Percentiles rank a stretch among this genome's conserved stretches.
These are phyloP conservation scores for Pichia sp. DNA, from an alignment of 1,139 yeast species.

Conservation along the genomic window DNA sequence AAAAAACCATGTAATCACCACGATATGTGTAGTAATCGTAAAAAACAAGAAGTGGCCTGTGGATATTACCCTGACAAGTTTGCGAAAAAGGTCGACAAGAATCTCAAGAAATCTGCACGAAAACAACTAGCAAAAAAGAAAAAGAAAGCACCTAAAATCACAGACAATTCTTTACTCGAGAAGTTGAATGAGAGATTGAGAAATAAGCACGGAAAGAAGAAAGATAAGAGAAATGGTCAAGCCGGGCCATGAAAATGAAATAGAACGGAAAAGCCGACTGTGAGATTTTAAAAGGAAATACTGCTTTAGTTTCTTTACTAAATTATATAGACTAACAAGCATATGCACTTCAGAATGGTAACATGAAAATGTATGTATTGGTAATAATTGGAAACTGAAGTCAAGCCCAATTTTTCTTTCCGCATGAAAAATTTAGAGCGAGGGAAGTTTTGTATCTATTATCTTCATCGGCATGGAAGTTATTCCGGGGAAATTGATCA, in stretches of 20 bases:
- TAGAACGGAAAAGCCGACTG: not conserved
- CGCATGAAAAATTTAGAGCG: not conserved
- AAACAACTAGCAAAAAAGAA: not conserved
- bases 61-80: not conserved
- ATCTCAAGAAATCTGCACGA: not conserved
- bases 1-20: not conserved
- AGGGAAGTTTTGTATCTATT: not conserved
- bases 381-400: not conserved
- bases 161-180: not conserved
- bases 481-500: not conserved
- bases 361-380: no score
- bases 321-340: no score
- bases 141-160: not conserved
- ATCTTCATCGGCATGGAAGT: not conserved
- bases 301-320: no score
- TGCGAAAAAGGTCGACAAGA: not conserved
- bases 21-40: not conserved
- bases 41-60: not conserved
- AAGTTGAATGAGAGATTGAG: not conserved
- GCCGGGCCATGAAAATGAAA: not conserved
- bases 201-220: not conserved
- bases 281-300: not conserved
- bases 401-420: not conserved
- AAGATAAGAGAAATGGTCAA: not conserved
- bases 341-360: no score